Base-by-base conservation (phyloP, 768 basidiomycete species). In the Phanerochaete sordida region DNA sequence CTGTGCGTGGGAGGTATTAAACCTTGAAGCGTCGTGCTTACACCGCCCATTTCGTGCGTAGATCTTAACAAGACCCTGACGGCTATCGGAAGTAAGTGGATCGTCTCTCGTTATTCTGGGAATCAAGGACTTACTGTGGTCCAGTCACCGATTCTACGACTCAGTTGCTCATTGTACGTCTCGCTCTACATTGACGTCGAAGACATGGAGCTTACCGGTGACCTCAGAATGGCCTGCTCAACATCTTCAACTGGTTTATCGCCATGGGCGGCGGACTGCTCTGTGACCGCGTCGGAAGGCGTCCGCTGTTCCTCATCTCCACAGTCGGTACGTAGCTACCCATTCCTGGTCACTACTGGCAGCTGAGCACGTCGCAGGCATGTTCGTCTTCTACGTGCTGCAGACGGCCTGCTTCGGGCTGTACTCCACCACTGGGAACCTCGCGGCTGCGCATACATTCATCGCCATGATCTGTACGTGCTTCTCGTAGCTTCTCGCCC, bases 211-310 rank as follows among this genome's bases (percentile, higher is more conserved):
- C 37, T 56, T 2, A 60, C 21, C 26, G 7, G 24, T 8, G 6
- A 24, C 39, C 27, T 4, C 62, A 83, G 78, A 85, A 85, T 64
- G 83, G 81, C 53, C 67, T 80, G 58, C 70, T 84, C 33, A 79
- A 80, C 63, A 81, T 84, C 60, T 85, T 74, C 70, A 84, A 84
- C 69, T 80, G 86, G 53, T 68, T 81, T 59, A 73, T 83, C 46
- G 81, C 83, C n/a, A 71, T 83, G 52, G 53, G 71, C 26, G 81
- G 81, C 30, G 80, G 78, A 27, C 72, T 81, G 57, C 69, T 81
- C 21, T 80, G 78, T 56, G 83, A 84, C 62, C 73, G 74, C 39
- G 72, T 76, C 45, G 83, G 84, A 16, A 69, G 84, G 46, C 76
- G 83, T 1, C 76, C 73, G 3, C 68, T 85, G 33, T 84, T 83